Conservation (phyloP, 83 land plant species). For the Diphasiastrum complanatum region DNA sequence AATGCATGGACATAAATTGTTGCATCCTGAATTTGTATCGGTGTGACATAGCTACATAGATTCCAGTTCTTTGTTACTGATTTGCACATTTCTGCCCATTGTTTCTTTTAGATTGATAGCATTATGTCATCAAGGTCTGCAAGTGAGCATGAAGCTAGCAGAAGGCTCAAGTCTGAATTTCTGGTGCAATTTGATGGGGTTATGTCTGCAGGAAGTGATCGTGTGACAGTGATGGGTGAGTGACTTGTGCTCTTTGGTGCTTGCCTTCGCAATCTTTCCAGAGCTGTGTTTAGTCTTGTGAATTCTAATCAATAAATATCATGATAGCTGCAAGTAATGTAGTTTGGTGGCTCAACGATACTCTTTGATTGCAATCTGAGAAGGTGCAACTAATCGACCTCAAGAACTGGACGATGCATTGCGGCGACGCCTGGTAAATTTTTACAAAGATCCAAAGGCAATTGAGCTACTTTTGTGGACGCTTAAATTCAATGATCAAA, state of each 20-base stretch:
- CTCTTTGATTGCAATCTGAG: no score
- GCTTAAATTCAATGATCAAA: no score
- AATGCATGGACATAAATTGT: no score
- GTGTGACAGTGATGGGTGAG: slow-evolving; percentile 85
- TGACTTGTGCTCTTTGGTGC: no score
- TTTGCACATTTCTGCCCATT: neutral
- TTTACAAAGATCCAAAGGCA: no score
- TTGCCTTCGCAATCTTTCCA: no score
- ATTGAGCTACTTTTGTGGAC: no score
- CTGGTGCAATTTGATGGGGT: slow-evolving; percentile 93
- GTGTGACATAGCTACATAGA: neutral
- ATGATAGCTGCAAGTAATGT: no score
- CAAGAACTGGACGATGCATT: slow-evolving; percentile 96
- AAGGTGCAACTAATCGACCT: slow-evolving; percentile 97
- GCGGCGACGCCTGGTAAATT: slow-evolving; percentile 75
- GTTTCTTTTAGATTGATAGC: slow-evolving; percentile 74
- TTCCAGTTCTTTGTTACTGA: slow-evolving; percentile 10
- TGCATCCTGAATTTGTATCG: no score
- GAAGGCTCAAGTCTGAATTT: slow-evolving; percentile 94
- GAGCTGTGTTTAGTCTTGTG: no score
- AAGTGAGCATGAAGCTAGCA: slow-evolving; percentile 89
- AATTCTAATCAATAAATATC: no score
- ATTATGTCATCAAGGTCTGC: slow-evolving; percentile 75
- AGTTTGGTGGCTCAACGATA: no score
- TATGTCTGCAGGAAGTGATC: slow-evolving; percentile 60